Base-by-base conservation (phyloP, 2,329 filamentous ascomycete species). In the Paraphaeosphaeria minitans region DNA sequence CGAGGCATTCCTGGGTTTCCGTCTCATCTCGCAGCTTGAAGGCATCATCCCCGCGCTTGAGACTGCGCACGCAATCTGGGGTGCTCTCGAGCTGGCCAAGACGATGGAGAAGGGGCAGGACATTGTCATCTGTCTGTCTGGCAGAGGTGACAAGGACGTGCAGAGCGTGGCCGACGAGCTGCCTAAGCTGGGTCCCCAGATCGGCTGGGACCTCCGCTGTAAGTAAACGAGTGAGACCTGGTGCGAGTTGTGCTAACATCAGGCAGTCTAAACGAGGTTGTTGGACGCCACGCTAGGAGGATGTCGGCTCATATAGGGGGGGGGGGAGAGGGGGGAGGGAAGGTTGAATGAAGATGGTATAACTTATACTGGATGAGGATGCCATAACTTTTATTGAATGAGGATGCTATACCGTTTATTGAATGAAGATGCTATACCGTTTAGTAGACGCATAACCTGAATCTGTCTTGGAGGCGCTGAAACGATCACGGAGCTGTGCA, bases 11-110 rank as follows among this genome's bases (percentile, higher is more conserved):
- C 81, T 87, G 50, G 95, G 92, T 2, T 98, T 99, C 85, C 85
- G 88, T 57, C 81, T 95, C 48, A 85, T 98, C 70, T 89, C 88
- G 61, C 86, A 98, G 82, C 83, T 93, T 16, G 95, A 99, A 81
- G 95, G 95, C 64, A 98, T 99, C 76, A 98, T 99, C 64, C 95
- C 95, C 1, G 95, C 95, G 1, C 84, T 99, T 41, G 95, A 99
- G 83, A 92, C 92, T 8, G 91, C 93, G 1, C 95, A 99, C 81
- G 95, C 93, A 24, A 87, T 99, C 71, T 97, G 85, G 69, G 95
- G 93, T 14, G 93, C 91, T 12, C 81, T 98, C 58, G 87, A 98
- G 80, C 80, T 98, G 59, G 94, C 94, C 61, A 97, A 96, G 87
- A 92, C 89, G 58, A 93, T 97, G 92, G 84, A 85, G 66, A 91